phyloP scores from a whole-genome alignment of 441 rosid genomes.

The Populus trichocarpa region DNA sequence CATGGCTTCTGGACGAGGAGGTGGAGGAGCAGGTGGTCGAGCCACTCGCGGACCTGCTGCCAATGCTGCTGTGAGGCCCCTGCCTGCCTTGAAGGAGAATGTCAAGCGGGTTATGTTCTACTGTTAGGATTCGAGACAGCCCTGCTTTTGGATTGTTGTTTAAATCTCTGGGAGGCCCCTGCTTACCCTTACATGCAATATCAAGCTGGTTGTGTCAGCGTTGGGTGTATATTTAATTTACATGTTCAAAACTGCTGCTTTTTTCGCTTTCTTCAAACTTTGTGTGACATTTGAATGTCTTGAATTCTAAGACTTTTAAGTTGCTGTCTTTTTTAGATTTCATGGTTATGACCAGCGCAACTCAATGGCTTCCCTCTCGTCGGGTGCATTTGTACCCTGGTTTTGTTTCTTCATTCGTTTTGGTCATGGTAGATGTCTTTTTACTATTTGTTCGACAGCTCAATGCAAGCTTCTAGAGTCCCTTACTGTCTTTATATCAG shows the following conservation, averaged over 20 bases:
- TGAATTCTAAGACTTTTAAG: background rate
- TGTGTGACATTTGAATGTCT: no score
- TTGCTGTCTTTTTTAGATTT: background rate
- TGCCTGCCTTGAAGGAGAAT: slow-evolving; percentile 79
- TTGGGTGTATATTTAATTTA: no score
- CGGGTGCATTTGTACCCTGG: no score
- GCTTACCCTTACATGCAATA: background rate
- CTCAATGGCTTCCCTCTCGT: background rate
- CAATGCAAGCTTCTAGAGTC: background rate
- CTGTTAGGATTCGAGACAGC: slow-evolving; percentile 27
- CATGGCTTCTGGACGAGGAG: slow-evolving; percentile 51
- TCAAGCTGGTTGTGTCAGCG: background rate
- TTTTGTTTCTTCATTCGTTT: no score
- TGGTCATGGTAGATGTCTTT: background rate
- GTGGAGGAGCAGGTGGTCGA: slow-evolving; percentile 48
- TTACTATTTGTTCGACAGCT: background rate
- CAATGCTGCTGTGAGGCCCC: slow-evolving; percentile 63
- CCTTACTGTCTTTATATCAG: background rate
- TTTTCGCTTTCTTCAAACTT: background rate
- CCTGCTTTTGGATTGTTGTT: background rate
- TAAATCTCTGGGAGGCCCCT: background rate
- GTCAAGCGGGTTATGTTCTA: slow-evolving; percentile 90
- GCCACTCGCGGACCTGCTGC: slow-evolving; percentile 61
- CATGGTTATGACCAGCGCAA: background rate
- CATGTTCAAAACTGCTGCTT: background rate